These are phyloP conservation scores for Dimargaris cristalligena DNA, from an alignment of 192 early-diverging fungal genomes.

Conservation along the genomic window DNA sequence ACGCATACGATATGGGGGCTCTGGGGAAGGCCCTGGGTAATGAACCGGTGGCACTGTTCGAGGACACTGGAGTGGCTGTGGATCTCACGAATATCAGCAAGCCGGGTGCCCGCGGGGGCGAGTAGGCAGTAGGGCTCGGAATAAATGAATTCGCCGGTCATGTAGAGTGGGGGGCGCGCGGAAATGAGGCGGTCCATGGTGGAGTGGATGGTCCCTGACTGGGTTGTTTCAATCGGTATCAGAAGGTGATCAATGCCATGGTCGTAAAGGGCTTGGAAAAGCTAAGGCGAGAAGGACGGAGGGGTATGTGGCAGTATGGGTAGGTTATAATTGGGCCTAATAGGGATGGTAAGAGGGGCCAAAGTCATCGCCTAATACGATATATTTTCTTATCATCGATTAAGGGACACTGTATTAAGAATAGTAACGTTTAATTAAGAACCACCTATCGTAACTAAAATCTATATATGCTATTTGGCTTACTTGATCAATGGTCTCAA, in stretches of 20 bases:
- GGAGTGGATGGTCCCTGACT: conserved; percentile 7
- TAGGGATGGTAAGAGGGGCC: background rate
- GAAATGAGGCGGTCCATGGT: background rate
- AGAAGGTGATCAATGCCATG: background rate
- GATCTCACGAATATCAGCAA: conserved; percentile 8
- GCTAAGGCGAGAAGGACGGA: background rate
- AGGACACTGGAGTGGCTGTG: conserved; percentile 8
- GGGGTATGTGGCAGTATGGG: background rate
- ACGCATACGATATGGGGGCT: background rate
- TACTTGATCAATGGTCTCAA: background rate
- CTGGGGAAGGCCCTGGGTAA: background rate
- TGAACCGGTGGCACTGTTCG: conserved; percentile 6
- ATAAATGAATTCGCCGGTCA: conserved; percentile 6
- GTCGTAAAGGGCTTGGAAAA: background rate
- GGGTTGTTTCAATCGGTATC: conserved; percentile 11
- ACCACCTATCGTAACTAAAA: background rate
- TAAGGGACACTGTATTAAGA: background rate
- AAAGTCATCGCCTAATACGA: background rate
- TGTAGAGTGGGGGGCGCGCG: background rate
- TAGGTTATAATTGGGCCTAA: too few relatives aligned
- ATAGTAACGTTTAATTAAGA: background rate
- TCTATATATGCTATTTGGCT: background rate
- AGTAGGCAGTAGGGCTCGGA: conserved; percentile 8
- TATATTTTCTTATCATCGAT: background rate
- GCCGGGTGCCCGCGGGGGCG: background rate